These are phyloP conservation scores for Suhomyces choctaworum DNA, from an alignment of 1,139 yeast species.

Conservation along the genomic window DNA sequence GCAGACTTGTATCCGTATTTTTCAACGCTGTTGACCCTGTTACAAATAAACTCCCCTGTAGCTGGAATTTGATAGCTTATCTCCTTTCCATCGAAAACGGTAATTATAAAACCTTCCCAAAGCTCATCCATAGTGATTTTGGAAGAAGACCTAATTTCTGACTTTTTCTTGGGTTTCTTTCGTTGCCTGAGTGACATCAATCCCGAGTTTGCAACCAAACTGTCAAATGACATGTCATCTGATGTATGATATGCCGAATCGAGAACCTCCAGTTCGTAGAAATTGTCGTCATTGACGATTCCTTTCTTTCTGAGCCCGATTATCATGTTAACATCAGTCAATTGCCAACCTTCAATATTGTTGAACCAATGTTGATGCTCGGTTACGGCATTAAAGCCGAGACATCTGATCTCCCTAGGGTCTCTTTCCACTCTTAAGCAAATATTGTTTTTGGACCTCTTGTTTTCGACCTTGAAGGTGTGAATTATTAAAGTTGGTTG, in stretches of 20 bases:
- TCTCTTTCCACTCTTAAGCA: slow-evolving; percentile 91
- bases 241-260: slow-evolving; percentile 9
- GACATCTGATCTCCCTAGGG: slow-evolving; percentile 84
- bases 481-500: slow-evolving; percentile 65
- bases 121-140: slow-evolving; percentile 26
- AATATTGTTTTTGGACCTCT: slow-evolving; percentile 74
- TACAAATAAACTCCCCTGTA: slow-evolving; percentile 29
- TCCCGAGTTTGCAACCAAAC: slow-evolving; percentile 23
- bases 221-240: slow-evolving; percentile 13
- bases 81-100: slow-evolving; percentile 60
- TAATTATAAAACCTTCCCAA: slow-evolving; percentile 84
- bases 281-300: slow-evolving; percentile 18
- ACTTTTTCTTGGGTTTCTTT: slow-evolving; percentile 1
- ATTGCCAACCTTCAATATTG: slow-evolving; percentile 72
- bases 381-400: slow-evolving; percentile 74
- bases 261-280: slow-evolving; percentile 11
- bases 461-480: slow-evolving; percentile 63
- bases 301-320: slow-evolving; percentile 64
- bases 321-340: slow-evolving; percentile 73
- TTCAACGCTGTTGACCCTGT: slow-evolving; percentile 47
- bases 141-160: slow-evolving; percentile 2
- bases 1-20: slow-evolving; percentile 79
- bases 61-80: slow-evolving; percentile 60
- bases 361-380: slow-evolving; percentile 71
- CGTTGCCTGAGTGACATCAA: slow-evolving; percentile 24